A percentile compares a stretch with the other conserved stretches of the same genome.
Conservation (phyloP, 495 filamentous ascomycete genomes). For the Hyaloscypha bicolor region DNA sequence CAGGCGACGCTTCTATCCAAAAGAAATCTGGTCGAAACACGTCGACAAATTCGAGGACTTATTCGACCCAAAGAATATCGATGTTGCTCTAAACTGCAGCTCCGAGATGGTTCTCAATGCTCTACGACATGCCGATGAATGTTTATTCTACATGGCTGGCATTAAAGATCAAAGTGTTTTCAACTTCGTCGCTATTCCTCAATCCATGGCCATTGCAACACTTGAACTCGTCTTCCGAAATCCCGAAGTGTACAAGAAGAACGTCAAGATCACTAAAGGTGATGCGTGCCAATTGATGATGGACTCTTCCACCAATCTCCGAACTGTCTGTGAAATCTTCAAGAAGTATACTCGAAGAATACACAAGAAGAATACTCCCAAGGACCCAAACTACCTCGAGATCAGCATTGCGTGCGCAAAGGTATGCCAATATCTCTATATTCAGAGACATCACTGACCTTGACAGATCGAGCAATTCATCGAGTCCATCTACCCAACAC, state of each 20-base stretch:
- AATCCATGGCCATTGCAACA: constrained; percentile 96
- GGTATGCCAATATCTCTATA: constrained; percentile 51
- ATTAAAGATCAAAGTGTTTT: constrained; percentile 98
- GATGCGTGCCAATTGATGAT: constrained; percentile 90
- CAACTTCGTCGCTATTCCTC: constrained; percentile 99
- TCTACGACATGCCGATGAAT: constrained; percentile 85
- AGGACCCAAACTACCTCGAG: constrained; percentile 90
- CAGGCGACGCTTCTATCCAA: constrained; percentile 87
- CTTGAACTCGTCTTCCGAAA: constrained; percentile 92
- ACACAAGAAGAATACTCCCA: constrained; percentile 91
- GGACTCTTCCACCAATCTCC: constrained; percentile 87
- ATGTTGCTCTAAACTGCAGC: constrained; percentile 82
- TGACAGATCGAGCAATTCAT: constrained; percentile 94
- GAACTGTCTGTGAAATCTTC: constrained; percentile 78
- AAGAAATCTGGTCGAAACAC: constrained; percentile 94
- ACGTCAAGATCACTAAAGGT: constrained; percentile 96
- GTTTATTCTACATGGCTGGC: constrained; percentile 95
- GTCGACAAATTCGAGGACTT: constrained; percentile 88
- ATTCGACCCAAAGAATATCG: constrained; percentile 77
- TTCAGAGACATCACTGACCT: constrained; percentile 5
- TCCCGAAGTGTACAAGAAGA: constrained; percentile 79
- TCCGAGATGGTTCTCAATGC: constrained; percentile 95
- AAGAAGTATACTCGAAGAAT: constrained; percentile 75
- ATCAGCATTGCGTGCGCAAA: constrained; percentile 90
- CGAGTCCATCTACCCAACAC: constrained; percentile 86